Evolutionary conservation across 306 rosid species (phyloP).

Genomic region (Luffa acutangula): DNA sequence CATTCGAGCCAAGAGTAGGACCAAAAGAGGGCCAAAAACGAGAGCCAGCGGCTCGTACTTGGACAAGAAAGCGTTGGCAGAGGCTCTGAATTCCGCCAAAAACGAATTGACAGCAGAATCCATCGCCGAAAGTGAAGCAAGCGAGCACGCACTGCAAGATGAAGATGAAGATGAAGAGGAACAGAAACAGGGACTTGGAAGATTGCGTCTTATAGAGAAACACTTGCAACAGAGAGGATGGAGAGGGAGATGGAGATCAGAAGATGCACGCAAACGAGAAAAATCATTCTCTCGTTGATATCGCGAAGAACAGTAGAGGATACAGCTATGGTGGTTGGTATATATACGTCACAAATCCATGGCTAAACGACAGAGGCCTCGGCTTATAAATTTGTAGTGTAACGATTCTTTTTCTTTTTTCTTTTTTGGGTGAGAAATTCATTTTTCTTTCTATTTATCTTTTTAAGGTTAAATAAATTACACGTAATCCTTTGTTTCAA

Average conservation of each 20-base stretch:
- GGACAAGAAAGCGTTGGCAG: slow-evolving; percentile 23
- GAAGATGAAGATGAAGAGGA: background rate
- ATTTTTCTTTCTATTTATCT: too few species aligned
- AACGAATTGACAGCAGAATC: slow-evolving; percentile 14
- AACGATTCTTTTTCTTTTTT: background rate
- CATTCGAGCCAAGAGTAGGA: slow-evolving; percentile 18
- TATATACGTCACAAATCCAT: background rate
- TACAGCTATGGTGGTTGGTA: background rate
- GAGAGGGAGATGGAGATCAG: background rate
- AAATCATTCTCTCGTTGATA: background rate
- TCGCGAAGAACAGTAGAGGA: background rate
- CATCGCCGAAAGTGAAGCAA: background rate
- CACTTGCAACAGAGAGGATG: background rate
- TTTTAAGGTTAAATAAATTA: too few species aligned
- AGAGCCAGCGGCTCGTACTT: slow-evolving; percentile 45
- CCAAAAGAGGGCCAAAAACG: slow-evolving; percentile 27
- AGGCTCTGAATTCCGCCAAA: slow-evolving; percentile 9
- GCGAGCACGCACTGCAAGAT: background rate
- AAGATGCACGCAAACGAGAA: background rate
- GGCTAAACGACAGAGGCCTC: background rate
- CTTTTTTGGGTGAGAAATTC: too few species aligned
- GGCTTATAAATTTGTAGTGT: background rate
- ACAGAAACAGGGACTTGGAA: background rate
- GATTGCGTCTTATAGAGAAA: background rate
- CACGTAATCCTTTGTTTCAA: too few species aligned